Conservation (phyloP, 257 asterid species). For the Linderniella brevidens region DNA sequence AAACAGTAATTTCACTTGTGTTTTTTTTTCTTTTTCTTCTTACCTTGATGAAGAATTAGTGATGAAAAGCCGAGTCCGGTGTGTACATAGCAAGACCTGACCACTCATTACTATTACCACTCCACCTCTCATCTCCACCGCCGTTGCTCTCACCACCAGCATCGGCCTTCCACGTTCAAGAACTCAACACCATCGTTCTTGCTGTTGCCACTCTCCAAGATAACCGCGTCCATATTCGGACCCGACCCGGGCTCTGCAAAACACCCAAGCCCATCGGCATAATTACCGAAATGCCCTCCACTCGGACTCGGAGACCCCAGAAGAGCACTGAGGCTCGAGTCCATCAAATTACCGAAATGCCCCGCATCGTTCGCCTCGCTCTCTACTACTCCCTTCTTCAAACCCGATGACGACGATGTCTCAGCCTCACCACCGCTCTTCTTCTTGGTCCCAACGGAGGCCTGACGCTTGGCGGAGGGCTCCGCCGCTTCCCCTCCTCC, state of each 20-base stretch:
- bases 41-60: too few relatives aligned
- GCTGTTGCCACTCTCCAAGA: constrained; percentile 18
- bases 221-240: constrained; percentile 17
- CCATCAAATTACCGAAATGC: constrained; percentile 27
- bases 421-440: constrained; percentile 14
- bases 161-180: too few relatives aligned
- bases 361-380: constrained; percentile 19
- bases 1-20: too few relatives aligned
- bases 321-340: constrained; percentile 31
- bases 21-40: too few relatives aligned
- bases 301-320: constrained; percentile 28
- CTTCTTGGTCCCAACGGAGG: constrained; percentile 3
- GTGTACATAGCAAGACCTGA: constrained; percentile 76
- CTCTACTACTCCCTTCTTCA: background rate
- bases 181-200: constrained; percentile 11
- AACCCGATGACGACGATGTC: constrained; percentile 12
- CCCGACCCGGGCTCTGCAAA: constrained; percentile 23
- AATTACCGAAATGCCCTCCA: constrained; percentile 50
- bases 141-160: background rate
- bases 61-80: constrained; percentile 36
- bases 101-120: constrained; percentile 42
- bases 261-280: constrained; percentile 25
- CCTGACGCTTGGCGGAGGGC: background rate
- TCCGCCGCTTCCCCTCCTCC: constrained; percentile 14
- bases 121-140: constrained; percentile 20